phyloP scores from a whole-genome alignment of 2,329 filamentous ascomycete species.

The Pezicula rhizophila region DNA sequence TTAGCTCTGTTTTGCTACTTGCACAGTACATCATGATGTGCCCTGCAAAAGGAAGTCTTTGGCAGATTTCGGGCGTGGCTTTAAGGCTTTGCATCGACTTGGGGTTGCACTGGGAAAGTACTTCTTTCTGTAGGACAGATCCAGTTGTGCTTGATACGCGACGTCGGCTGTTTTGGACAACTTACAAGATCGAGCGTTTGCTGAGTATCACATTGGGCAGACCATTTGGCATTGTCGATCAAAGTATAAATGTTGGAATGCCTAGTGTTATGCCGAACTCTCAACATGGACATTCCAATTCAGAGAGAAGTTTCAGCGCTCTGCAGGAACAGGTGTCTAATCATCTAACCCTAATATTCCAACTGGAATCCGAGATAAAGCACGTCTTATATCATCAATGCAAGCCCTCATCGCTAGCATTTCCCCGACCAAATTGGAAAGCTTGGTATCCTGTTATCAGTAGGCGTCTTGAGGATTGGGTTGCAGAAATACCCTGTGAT shows the following conservation, averaged over 20 bases:
- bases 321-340: slow-evolving; percentile 25
- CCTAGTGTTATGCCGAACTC: slow-evolving; percentile 9
- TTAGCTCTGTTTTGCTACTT: slow-evolving; percentile 26
- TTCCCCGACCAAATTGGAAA: slow-evolving; percentile 23
- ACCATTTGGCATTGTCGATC: slow-evolving; percentile 25
- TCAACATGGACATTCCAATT: not conserved
- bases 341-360: slow-evolving; percentile 24
- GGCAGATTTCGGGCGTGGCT: slow-evolving; percentile 29
- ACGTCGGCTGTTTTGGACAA: slow-evolving; percentile 22
- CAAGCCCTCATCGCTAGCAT: slow-evolving; percentile 22
- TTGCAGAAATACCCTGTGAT: slow-evolving; percentile 20
- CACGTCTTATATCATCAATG: slow-evolving; percentile 27
- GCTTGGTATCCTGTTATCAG: slow-evolving; percentile 26
- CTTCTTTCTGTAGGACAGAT: slow-evolving; percentile 16
- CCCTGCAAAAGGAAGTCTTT: slow-evolving; percentile 27
- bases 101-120: slow-evolving; percentile 29
- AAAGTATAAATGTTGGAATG: slow-evolving; percentile 19
- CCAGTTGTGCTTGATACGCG: slow-evolving; percentile 20
- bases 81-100: slow-evolving; percentile 28
- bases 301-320: not conserved
- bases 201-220: slow-evolving; percentile 25
- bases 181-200: slow-evolving; percentile 25
- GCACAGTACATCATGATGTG: slow-evolving; percentile 27
- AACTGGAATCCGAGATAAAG: slow-evolving; percentile 30
- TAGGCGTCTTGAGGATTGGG: slow-evolving; percentile 26